A percentile compares a stretch with the other conserved stretches of the same genome.
These are phyloP conservation scores for Bacterosira constricta DNA, from an alignment of 108 stramenopile species.

Conservation along the genomic window DNA sequence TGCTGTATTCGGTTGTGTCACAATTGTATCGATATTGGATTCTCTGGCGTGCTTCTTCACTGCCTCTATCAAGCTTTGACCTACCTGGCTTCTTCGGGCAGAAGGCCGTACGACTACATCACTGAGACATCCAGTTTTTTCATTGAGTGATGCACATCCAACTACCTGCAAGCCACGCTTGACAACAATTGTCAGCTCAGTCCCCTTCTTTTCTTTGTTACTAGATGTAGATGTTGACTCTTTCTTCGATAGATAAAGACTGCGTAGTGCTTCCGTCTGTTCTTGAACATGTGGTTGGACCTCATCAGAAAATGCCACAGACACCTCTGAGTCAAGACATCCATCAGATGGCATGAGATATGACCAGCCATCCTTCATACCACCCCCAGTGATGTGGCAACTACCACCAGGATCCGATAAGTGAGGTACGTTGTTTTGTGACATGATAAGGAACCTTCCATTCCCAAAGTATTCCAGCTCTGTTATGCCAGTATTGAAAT, in stretches of 20 bases:
- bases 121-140: slow-evolving; percentile 54
- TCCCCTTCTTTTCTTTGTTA: slow-evolving; percentile 2
- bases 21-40: slow-evolving; percentile 20
- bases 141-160: slow-evolving; percentile 64
- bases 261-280: slow-evolving; percentile 57
- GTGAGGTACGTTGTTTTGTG: slow-evolving; percentile 68
- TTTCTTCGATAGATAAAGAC: slow-evolving; percentile 47
- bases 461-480: slow-evolving; percentile 82
- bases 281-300: slow-evolving; percentile 59
- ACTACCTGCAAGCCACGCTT: slow-evolving; percentile 74
- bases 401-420: slow-evolving; percentile 35
- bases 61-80: slow-evolving; percentile 46
- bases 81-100: slow-evolving; percentile 43
- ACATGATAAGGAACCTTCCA: slow-evolving; percentile 73
- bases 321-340: slow-evolving; percentile 54
- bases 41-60: slow-evolving; percentile 44
- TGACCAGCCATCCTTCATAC: slow-evolving; percentile 75
- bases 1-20: slow-evolving; percentile 44
- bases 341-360: slow-evolving; percentile 66
- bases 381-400: slow-evolving; percentile 60
- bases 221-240: slow-evolving; percentile 5
- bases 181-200: slow-evolving; percentile 60
- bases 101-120: slow-evolving; percentile 75
- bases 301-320: slow-evolving; percentile 62
- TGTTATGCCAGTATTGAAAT: slow-evolving; percentile 80